Evolutionary conservation across 345 rosid species (phyloP).

Genomic region (Arabis alpina): DNA sequence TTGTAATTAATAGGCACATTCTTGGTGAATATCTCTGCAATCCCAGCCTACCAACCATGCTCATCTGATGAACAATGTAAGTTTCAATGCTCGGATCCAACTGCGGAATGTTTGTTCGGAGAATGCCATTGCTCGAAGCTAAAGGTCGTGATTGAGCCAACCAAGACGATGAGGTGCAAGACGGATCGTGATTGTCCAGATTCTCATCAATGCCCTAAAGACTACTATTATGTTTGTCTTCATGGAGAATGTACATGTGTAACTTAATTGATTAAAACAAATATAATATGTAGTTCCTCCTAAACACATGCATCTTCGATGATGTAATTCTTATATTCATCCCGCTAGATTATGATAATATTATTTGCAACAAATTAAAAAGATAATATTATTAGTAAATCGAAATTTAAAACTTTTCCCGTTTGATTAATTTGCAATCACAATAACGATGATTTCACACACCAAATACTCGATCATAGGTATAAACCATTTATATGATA

Average conservation of each 20-base stretch:
- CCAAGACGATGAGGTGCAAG: not conserved
- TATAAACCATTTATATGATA: too few relatives aligned
- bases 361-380: too few relatives aligned
- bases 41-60: not conserved
- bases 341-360: too few relatives aligned
- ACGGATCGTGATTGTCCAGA: slow-evolving; percentile 21
- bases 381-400: too few relatives aligned
- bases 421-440: too few relatives aligned
- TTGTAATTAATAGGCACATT: slow-evolving; percentile 20
- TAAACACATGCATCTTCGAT: too few relatives aligned
- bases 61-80: not conserved
- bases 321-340: too few relatives aligned
- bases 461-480: too few relatives aligned
- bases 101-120: not conserved
- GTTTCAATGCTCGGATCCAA: not conserved
- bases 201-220: slow-evolving; percentile 22
- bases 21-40: slow-evolving; percentile 1
- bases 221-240: slow-evolving; percentile 24
- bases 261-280: not conserved
- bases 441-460: too few relatives aligned
- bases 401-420: too few relatives aligned
- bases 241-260: slow-evolving; percentile 26
- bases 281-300: too few relatives aligned
- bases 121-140: not conserved
- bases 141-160: not conserved